These are phyloP conservation scores for Trichophyton benhamiae DNA, from an alignment of 2,329 filamentous ascomycete species.

Conservation along the genomic window DNA sequence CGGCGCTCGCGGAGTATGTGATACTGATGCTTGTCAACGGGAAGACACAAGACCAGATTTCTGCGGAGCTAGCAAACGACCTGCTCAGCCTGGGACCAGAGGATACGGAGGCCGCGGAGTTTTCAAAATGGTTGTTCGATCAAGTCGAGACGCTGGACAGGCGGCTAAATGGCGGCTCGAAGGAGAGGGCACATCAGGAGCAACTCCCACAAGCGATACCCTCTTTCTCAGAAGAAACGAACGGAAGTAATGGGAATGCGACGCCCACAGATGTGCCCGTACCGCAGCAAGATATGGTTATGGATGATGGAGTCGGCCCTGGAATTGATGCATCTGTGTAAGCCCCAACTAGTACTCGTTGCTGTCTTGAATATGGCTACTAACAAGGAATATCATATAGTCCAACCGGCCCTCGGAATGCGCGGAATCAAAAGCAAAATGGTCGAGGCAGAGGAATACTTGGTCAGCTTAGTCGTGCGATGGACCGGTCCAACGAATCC, in stretches of 20 bases:
- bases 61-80: constrained; percentile 74
- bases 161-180: constrained; percentile 44
- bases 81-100: constrained; percentile 71
- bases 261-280: constrained; percentile 2
- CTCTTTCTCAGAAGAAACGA: constrained; percentile 25
- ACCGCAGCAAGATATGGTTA: constrained; percentile 52
- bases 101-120: constrained; percentile 68
- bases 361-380: background rate
- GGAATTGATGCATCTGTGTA: constrained; percentile 25
- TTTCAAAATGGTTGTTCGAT: constrained; percentile 87
- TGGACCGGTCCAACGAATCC: constrained; percentile 66
- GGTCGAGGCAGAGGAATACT: constrained; percentile 63
- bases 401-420: constrained; percentile 86
- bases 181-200: constrained; percentile 22
- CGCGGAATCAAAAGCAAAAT: constrained; percentile 61
- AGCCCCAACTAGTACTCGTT: constrained; percentile 12
- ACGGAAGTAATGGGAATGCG: background rate
- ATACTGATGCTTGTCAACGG: constrained; percentile 94
- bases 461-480: constrained; percentile 68
- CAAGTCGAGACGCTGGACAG: constrained; percentile 59
- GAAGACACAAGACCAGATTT: constrained; percentile 82
- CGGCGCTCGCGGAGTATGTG: constrained; percentile 86
- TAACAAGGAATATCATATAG: constrained; percentile 45
- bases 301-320: constrained; percentile 43
- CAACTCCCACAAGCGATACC: constrained; percentile 21